Evolutionary conservation across 169 alveolate species (phyloP).

Genomic region (Eimeria sp.): DNA sequence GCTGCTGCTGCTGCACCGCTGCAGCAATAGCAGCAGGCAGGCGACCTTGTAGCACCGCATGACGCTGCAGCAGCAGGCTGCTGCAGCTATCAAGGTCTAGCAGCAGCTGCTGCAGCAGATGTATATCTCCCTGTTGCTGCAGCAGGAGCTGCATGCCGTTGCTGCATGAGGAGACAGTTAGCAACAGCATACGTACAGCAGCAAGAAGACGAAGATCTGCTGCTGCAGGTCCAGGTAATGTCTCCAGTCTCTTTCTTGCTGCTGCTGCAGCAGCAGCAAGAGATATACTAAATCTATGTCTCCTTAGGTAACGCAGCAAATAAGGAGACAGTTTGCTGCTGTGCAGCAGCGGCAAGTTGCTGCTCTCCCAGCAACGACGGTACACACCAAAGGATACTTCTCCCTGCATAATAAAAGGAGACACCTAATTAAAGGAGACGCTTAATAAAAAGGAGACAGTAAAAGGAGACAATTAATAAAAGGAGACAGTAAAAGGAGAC

Average conservation of each 20-base stretch:
- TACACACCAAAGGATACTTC: slow-evolving; percentile 3
- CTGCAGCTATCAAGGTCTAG: slow-evolving; percentile 12
- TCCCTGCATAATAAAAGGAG: slow-evolving; percentile 24
- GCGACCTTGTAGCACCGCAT: background rate
- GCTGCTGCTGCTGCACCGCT: slow-evolving; percentile 59
- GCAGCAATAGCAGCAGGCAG: slow-evolving; percentile 64
- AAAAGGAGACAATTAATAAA: background rate
- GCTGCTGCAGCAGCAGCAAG: slow-evolving; percentile 37
- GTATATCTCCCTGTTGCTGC: background rate
- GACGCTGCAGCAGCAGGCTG: slow-evolving; percentile 37
- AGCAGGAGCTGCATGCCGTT: background rate
- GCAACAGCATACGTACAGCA: slow-evolving; percentile 33
- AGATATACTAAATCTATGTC: background rate
- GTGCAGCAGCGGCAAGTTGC: background rate
- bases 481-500: background rate
- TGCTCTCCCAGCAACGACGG: background rate
- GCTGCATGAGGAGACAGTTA: slow-evolving; percentile 53
- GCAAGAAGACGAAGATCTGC: slow-evolving; percentile 50
- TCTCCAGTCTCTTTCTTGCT: slow-evolving; percentile 19
- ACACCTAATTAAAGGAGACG: background rate
- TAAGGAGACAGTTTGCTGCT: background rate
- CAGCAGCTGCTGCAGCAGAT: slow-evolving; percentile 55
- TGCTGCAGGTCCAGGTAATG: slow-evolving; percentile 33
- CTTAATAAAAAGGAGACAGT: no score
- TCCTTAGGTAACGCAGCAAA: background rate